phyloP scores from a whole-genome alignment of 352 stramenopile genomes.

The Globisporangium recalcitrans region DNA sequence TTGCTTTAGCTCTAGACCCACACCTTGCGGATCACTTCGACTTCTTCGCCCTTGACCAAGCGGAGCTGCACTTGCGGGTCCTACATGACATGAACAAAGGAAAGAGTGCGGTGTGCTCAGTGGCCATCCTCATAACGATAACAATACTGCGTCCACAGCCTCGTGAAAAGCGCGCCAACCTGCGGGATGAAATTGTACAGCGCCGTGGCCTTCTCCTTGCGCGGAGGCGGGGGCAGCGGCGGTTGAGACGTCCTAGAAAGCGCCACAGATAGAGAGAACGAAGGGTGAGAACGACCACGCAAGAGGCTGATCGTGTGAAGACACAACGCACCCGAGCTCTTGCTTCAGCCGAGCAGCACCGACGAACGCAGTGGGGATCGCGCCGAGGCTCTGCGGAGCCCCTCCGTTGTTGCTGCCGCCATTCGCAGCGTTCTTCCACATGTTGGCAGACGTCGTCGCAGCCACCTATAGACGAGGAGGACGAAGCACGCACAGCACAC shows the following conservation, averaged over 20 bases:
- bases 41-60: conserved; percentile 59
- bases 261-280: background rate
- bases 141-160: background rate
- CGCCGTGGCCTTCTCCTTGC: conserved; percentile 63
- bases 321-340: conserved; percentile 37
- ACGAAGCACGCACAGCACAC: background rate
- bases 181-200: conserved; percentile 78
- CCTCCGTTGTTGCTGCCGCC: conserved; percentile 22
- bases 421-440: conserved; percentile 51
- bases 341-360: conserved; percentile 43
- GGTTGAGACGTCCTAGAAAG: conserved; percentile 4
- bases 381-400: conserved; percentile 33
- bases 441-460: conserved; percentile 30
- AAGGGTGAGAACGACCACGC: background rate
- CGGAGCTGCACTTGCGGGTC: conserved; percentile 63
- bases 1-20: background rate
- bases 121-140: background rate
- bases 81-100: conserved; percentile 9
- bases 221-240: conserved; percentile 18
- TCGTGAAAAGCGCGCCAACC: conserved; percentile 10
- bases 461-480: conserved; percentile 22
- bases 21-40: conserved; percentile 73
- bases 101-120: background rate
- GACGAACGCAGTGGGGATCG: conserved; percentile 64
- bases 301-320: background rate